These are phyloP conservation scores for Papilionanthe hybrid DNA, from an alignment of 116 monocot genomes.

Conservation along the genomic window DNA sequence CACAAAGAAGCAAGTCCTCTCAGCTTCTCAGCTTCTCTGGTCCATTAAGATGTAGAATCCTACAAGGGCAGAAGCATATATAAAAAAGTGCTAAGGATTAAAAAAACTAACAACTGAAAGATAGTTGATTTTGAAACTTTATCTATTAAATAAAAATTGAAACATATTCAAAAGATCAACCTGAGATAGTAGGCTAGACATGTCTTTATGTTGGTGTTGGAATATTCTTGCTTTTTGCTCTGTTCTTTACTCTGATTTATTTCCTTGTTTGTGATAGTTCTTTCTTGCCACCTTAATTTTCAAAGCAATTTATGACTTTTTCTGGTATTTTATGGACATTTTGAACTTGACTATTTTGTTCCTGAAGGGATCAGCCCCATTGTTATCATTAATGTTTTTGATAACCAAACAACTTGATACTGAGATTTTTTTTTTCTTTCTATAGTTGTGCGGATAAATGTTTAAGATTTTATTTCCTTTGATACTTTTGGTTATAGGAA, in stretches of 20 bases:
- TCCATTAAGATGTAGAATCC: not conserved
- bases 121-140: not conserved
- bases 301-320: not conserved
- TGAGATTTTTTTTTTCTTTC: not conserved
- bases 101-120: not conserved
- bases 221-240: not conserved
- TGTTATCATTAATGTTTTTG: not conserved
- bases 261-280: not conserved
- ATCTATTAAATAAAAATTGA: not conserved
- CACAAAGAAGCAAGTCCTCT: not conserved
- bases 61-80: not conserved
- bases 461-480: not conserved
- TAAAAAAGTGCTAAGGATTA: not conserved
- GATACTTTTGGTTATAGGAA: constrained; percentile 1
- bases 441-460: not conserved
- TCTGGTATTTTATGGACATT: not conserved
- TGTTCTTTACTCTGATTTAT: not conserved
- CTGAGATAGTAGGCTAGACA: not conserved
- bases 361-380: not conserved
- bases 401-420: not conserved
- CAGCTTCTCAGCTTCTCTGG: not conserved
- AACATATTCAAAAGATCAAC: not conserved
- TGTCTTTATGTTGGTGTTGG: not conserved
- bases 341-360: constrained; percentile 1
- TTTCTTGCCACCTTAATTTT: not conserved